Conservation (phyloP, 345 rosid genomes). For the Aegle marmelos region DNA sequence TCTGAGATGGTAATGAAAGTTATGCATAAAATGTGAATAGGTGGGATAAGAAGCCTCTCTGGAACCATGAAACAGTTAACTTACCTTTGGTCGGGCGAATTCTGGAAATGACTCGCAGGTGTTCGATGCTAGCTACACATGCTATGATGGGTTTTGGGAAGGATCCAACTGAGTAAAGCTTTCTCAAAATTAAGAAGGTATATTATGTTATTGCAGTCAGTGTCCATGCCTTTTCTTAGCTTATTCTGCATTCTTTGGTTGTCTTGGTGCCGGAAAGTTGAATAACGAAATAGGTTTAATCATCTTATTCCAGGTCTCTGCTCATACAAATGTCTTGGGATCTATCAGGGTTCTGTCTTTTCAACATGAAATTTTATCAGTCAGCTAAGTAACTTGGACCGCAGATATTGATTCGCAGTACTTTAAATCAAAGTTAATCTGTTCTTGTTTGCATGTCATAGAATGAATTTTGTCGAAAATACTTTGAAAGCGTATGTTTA, state of each 20-base stretch:
- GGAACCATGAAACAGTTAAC: conserved; percentile 56
- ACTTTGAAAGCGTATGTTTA: background rate
- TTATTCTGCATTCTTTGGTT: background rate
- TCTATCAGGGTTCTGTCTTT: background rate
- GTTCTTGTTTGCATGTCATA: no score
- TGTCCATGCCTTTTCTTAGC: background rate
- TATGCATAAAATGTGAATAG: conserved; percentile 26
- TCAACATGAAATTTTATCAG: background rate
- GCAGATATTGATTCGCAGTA: background rate
- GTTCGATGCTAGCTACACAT: conserved; percentile 84
- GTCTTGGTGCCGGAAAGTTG: background rate
- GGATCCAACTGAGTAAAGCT: conserved; percentile 44
- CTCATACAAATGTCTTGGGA: background rate
- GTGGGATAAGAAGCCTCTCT: conserved; percentile 90
- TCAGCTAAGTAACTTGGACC: background rate
- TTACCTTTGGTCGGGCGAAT: conserved; percentile 55
- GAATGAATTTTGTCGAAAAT: background rate
- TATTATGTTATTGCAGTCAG: background rate
- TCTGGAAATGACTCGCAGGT: conserved; percentile 62
- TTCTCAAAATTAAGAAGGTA: background rate
- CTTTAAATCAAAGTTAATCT: background rate
- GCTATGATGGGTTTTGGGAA: conserved; percentile 91
- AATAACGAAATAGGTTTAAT: background rate
- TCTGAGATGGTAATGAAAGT: background rate
- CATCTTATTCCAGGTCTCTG: background rate